Conservation (phyloP, 2,329 filamentous ascomycete genomes). For the Aspergillus amoenus region DNA sequence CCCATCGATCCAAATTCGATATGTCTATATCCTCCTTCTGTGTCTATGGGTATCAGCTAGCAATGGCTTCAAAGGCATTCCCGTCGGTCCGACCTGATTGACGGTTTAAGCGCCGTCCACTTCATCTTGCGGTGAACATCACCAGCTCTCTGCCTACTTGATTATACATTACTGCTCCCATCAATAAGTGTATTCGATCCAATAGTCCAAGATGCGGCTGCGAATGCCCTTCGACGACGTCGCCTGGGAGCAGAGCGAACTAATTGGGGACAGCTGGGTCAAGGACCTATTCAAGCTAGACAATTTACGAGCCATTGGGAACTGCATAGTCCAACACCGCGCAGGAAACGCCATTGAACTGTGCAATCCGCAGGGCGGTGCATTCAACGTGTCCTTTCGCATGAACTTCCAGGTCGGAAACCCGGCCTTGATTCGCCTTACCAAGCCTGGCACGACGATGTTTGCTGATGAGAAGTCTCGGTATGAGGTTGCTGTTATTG, state of each 20-base stretch:
- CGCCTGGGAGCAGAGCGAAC: conserved; percentile 12
- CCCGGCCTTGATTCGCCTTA: conserved; percentile 22
- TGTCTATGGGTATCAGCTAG: no score
- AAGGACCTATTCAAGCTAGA: background rate
- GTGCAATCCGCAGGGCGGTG: conserved; percentile 8
- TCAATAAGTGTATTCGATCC: no score
- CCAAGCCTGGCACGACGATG: conserved; percentile 19
- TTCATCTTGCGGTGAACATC: no score
- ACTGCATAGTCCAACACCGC: conserved; percentile 11
- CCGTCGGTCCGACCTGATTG: no score
- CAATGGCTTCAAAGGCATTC: no score
- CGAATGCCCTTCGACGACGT: conserved; percentile 7
- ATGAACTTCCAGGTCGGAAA: conserved; percentile 20
- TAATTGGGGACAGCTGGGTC: conserved; percentile 2
- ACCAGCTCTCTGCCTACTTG: no score
- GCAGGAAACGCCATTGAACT: conserved; percentile 5
- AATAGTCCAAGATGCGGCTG: background rate
- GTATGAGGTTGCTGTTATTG: conserved; percentile 21
- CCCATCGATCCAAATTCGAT: no score
- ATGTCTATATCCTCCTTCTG: no score
- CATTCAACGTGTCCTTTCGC: conserved; percentile 22
- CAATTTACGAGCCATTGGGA: background rate
- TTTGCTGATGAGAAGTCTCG: conserved; percentile 30
- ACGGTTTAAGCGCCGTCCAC: no score
- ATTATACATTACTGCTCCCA: no score